These are phyloP conservation scores for Ceratocystis colombiana DNA, from an alignment of 2,329 filamentous ascomycete species.

Conservation along the genomic window DNA sequence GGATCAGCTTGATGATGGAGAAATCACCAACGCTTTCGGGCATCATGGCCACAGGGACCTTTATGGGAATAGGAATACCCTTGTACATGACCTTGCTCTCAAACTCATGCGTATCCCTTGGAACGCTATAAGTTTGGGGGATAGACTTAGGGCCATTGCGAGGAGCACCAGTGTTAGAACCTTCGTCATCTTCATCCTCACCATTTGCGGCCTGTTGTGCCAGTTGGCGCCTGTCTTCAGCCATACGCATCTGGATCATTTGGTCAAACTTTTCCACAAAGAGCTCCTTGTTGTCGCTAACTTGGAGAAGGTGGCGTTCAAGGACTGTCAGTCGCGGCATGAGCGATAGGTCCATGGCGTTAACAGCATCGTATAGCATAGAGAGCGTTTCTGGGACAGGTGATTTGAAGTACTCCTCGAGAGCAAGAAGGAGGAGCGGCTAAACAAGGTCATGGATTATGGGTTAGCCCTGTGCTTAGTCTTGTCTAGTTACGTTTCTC, in stretches of 20 bases:
- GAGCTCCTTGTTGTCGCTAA: constrained; percentile 87
- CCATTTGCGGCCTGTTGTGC: constrained; percentile 32
- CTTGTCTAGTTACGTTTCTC: too few species aligned
- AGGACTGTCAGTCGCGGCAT: constrained; percentile 77
- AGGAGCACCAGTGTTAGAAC: constrained; percentile 38
- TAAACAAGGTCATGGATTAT: constrained; percentile 32
- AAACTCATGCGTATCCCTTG: constrained; percentile 93
- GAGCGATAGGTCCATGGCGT: constrained; percentile 90
- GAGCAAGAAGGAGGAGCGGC: constrained; percentile 77
- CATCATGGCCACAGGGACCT: constrained; percentile 85
- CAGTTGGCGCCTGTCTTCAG: constrained; percentile 47
- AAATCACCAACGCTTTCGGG: constrained; percentile 97
- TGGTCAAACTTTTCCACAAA: constrained; percentile 96
- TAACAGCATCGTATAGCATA: constrained; percentile 82
- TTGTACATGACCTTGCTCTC: constrained; percentile 94
- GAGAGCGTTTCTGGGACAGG: constrained; percentile 80
- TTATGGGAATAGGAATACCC: constrained; percentile 91
- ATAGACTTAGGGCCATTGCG: constrained; percentile 45
- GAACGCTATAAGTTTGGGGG: constrained; percentile 54
- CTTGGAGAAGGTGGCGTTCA: constrained; percentile 76
- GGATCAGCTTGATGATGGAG: constrained; percentile 91
- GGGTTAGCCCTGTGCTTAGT: too few species aligned
- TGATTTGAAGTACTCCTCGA: constrained; percentile 94
- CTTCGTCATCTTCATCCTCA: constrained; percentile 36
- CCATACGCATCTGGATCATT: constrained; percentile 76